Evolutionary conservation across 306 rosid genomes (phyloP), one percentile per base, ranked within the genome.

Genomic region (Hippophae tibetana): DNA sequence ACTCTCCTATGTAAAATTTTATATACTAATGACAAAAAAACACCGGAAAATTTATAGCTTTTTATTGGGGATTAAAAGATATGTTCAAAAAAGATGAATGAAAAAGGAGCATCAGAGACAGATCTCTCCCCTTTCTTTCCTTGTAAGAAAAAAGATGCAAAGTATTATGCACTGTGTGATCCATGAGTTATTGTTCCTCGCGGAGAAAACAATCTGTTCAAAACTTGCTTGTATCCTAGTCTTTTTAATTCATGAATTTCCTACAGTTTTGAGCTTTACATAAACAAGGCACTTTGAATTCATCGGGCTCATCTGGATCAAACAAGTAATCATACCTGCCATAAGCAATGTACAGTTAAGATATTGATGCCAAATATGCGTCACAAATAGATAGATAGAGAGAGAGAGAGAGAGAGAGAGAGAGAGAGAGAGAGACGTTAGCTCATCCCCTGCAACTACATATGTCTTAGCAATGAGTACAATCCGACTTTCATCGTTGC

Each of bases 271-370:
- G 79, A 64, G 99, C 95, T 84, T 89, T 93, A 84, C 99, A 93
- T 55, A 89, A 72, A 81, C 99, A 93, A 0, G 99, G 99, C 42
- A 93, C 99, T 81, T 93, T 93, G 79, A 75, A 75, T 76, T 93
- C 99, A n/a, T 89, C 99, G 2, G 99, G 94, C 68, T 93, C 99
- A 27, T 93, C 87, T 2, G 99, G 95, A 84, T 93, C 99, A 64
- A 93, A 93, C 79, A 93, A 79, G 77, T 93, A 93, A 71, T 93
- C 99, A 61, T 93, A 93, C 79, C 99, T 93, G 86, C 69, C 58
- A 70, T 5, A 70, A 1, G 53, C 78, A 70, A 63, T 56, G 70
- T 73, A 65, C 50, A 50, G 26, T 64, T 54, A 12, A 57, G 42
- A 18, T 42, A 55, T 10, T 10, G 14, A 25, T 25, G 10, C 7